phyloP scores from a whole-genome alignment of 306 rosid genomes.

The Betula pendula region DNA sequence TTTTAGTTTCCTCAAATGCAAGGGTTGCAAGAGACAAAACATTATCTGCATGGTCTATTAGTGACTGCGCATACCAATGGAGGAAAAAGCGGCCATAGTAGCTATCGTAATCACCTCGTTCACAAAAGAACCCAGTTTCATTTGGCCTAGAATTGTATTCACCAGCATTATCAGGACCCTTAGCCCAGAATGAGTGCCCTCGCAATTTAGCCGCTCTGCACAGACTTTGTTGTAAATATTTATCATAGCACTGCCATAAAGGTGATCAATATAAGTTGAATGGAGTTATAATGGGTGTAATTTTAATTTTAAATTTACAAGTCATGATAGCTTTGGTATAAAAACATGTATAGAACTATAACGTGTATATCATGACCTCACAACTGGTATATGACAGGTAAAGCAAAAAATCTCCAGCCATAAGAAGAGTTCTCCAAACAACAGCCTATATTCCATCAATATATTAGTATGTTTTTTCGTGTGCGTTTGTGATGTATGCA shows the following conservation, averaged over 20 bases:
- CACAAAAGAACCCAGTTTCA: slow-evolving; percentile 96
- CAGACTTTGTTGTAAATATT: slow-evolving; percentile 78
- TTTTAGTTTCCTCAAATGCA: slow-evolving; percentile 82
- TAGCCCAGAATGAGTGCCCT: slow-evolving; percentile 93
- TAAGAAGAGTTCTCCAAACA: neutral
- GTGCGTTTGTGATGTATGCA: neutral
- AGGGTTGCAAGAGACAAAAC: slow-evolving; percentile 94
- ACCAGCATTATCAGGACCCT: slow-evolving; percentile 96
- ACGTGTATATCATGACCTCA: neutral
- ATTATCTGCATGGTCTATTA: slow-evolving; percentile 84
- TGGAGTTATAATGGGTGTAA: neutral
- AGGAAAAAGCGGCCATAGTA: slow-evolving; percentile 98
- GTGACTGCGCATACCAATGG: slow-evolving; percentile 84
- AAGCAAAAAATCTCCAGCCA: neutral
- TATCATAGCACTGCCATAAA: slow-evolving; percentile 80
- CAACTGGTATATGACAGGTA: neutral
- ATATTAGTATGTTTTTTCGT: neutral
- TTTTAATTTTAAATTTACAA: slow-evolving; percentile 2
- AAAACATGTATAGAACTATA: neutral
- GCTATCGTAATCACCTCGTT: slow-evolving; percentile 94
- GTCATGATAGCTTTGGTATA: slow-evolving; percentile 1
- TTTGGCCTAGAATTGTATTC: slow-evolving; percentile 89
- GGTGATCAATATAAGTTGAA: neutral
- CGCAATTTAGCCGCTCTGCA: slow-evolving; percentile 81
- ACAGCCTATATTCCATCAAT: neutral